Evolutionary conservation across 345 rosid species (phyloP), one percentile per base, ranked within the genome.

Genomic region (Euphorbia lathyris): DNA sequence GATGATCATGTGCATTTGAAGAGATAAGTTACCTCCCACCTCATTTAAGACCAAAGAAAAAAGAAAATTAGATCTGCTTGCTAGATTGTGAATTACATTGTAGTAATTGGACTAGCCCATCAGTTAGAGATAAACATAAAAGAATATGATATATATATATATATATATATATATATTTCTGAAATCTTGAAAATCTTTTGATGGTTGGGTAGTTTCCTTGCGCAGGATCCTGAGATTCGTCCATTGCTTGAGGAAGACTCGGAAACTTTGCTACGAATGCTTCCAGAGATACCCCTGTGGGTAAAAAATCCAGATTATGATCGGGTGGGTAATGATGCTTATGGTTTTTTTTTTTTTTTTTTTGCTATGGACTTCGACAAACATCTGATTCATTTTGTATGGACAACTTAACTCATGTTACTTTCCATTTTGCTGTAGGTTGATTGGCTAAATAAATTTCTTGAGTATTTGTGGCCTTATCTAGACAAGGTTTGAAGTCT

Each of bases 241-340:
- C 85, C 99, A 0, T 68, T 95, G 75, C 82, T 80, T 42, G 94
- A 90, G 72, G 92, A 82, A 82, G 98, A 91, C 66, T 74, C 97
- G 2, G 90, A 84, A 22, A 75, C 87, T 65, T 71, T 95, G 85
- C 92, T 74, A 68, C 86, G 84, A 65, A 84, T 95, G 96, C 86
- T 95, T 67, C 98, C 99, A 0, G 98, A 95, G 82, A 88, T 95
- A 74, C 99, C 99, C 0, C 81, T 76, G 7, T 95, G 99, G 99
- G 96, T 95, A 58, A 95, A 95, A 71, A 90, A 85, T 70, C 99
- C 99, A 0, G 98, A 92, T 65, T 84, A 78, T 56, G 99, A 95
- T 72, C 98, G 99, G 56, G 99, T 95, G 82, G 58, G 93, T 53
- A 13, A 17, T 16, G 43, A 12, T 66, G 20, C 65, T 17, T 63